Percentiles rank a stretch among this genome's conserved stretches.
Evolutionary conservation across 495 filamentous ascomycete species (phyloP).

Genomic region (Penicillium nucicola): DNA sequence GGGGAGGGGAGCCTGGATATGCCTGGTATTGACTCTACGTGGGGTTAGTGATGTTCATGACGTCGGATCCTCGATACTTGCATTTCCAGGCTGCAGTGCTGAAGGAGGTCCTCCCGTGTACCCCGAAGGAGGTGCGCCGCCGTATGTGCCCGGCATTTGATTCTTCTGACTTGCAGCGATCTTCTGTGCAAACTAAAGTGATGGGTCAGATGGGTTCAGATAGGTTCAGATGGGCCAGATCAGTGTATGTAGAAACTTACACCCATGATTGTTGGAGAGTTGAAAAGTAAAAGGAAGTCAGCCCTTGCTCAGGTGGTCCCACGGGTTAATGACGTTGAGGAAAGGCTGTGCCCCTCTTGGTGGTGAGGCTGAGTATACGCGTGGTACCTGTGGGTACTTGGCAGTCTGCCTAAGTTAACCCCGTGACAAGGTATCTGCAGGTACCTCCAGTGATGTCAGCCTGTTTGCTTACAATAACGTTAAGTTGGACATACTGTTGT

Average conservation of each 20-base stretch:
- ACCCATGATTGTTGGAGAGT: conserved; percentile 25
- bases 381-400: neutral
- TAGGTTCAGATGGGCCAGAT: conserved; percentile 4
- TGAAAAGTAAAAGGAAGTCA: neutral
- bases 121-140: conserved; percentile 38
- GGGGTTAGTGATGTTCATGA: conserved; percentile 14
- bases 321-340: conserved; percentile 8
- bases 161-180: conserved; percentile 37
- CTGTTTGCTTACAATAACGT: too few relatives aligned
- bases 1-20: conserved; percentile 36
- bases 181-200: conserved; percentile 43
- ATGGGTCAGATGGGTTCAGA: conserved; percentile 11
- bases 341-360: conserved; percentile 2
- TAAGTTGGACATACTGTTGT: too few relatives aligned
- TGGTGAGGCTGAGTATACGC: conserved; percentile 5
- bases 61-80: conserved; percentile 33
- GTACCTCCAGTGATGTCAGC: neutral
- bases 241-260: conserved; percentile 20
- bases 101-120: conserved; percentile 43
- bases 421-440: neutral
- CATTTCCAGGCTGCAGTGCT: conserved; percentile 36
- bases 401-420: neutral
- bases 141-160: conserved; percentile 30
- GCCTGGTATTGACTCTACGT: conserved; percentile 34
- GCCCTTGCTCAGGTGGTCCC: neutral